Percentiles rank a stretch among this genome's conserved stretches.
These are phyloP conservation scores for Paecilomyces sp. DNA, from an alignment of 2,329 filamentous ascomycete species.

Conservation along the genomic window DNA sequence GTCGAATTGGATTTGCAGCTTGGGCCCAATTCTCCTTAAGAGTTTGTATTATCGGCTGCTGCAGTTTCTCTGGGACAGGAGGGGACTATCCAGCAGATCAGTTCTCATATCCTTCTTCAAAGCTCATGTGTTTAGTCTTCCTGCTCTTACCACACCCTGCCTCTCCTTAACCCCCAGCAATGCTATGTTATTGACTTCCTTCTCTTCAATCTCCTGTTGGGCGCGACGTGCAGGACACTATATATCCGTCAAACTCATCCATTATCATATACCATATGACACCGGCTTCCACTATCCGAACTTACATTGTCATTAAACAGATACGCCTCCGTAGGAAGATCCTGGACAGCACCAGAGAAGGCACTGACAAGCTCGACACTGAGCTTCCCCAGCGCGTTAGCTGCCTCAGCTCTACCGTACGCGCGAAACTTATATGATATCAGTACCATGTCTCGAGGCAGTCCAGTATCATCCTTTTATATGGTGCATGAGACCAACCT, in stretches of 20 bases:
- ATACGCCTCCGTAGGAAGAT: constrained; percentile 13
- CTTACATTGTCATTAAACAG: constrained; percentile 12
- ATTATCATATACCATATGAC: constrained; percentile 1
- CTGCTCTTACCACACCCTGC: background rate
- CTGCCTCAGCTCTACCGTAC: constrained; percentile 20
- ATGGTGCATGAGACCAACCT: constrained; percentile 14
- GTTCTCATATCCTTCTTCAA: background rate
- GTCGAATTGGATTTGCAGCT: background rate
- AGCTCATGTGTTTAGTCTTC: background rate
- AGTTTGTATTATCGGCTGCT: background rate
- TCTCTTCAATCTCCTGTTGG: background rate
- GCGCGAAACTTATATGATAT: constrained; percentile 20
- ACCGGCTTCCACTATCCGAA: background rate
- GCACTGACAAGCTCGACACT: constrained; percentile 23
- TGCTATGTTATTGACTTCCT: background rate
- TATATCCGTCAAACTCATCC: background rate
- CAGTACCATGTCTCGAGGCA: background rate
- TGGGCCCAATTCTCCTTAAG: background rate
- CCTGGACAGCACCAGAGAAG: constrained; percentile 22
- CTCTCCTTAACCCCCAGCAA: background rate
- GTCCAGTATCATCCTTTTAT: background rate
- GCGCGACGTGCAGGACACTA: background rate
- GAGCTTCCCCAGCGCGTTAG: constrained; percentile 28
- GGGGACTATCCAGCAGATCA: background rate
- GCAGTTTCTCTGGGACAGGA: background rate